Percentiles rank a stretch among this genome's conserved stretches.
Conservation (phyloP, 495 filamentous ascomycete species). For the Daldinia vernicosa region DNA sequence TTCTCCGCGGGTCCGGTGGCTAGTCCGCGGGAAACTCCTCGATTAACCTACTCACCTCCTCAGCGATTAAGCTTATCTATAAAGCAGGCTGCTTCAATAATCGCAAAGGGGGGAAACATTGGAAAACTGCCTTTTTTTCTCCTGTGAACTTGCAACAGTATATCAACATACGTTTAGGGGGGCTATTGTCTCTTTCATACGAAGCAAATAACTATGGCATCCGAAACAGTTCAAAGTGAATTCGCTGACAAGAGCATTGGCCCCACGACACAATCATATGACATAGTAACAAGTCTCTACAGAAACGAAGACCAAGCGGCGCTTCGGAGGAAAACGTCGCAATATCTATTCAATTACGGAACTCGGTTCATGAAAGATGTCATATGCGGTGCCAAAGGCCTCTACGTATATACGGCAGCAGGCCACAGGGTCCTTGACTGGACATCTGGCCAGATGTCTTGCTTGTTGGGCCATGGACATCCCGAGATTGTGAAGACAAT, state of each 20-base stretch:
- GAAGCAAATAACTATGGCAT: neutral
- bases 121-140: neutral
- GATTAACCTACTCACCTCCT: neutral
- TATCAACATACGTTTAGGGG: neutral
- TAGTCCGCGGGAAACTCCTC: neutral
- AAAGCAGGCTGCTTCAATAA: neutral
- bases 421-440: constrained; percentile 59
- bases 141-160: neutral
- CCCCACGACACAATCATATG: neutral
- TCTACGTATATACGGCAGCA: constrained; percentile 24
- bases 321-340: constrained; percentile 29
- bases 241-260: neutral
- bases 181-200: no score
- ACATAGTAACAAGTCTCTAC: neutral
- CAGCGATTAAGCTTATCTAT: neutral
- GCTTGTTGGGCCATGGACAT: constrained; percentile 64
- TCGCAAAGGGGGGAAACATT: neutral
- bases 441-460: constrained; percentile 67
- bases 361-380: constrained; percentile 41
- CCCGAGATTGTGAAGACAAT: constrained; percentile 64
- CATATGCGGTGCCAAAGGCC: constrained; percentile 34
- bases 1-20: neutral
- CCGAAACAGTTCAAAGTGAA: neutral
- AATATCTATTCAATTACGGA: constrained; percentile 43
- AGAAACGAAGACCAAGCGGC: neutral